These are phyloP conservation scores for Alternaria metachromatica DNA, from an alignment of 2,329 filamentous ascomycete species.

Conservation along the genomic window DNA sequence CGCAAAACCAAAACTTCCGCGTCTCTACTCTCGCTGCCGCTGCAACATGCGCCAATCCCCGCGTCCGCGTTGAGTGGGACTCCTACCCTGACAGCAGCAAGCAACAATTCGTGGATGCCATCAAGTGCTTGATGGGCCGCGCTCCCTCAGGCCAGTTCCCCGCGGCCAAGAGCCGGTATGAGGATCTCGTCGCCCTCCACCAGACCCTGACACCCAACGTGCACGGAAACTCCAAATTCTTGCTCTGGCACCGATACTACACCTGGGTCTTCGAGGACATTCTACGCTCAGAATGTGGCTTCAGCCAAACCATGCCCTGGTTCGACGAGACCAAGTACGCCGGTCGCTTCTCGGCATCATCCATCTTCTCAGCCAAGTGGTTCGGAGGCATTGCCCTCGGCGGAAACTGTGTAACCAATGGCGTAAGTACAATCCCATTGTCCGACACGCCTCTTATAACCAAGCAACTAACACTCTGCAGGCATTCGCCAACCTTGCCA, in stretches of 20 bases:
- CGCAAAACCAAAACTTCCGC: not conserved
- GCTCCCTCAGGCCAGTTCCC: constrained; percentile 32
- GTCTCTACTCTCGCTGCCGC: not conserved
- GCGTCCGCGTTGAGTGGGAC: constrained; percentile 44
- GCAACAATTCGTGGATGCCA: constrained; percentile 34
- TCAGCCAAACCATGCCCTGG: constrained; percentile 48
- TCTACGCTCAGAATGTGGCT: constrained; percentile 53
- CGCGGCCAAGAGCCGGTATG: constrained; percentile 38
- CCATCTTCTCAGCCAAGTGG: constrained; percentile 40
- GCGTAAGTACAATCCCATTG: constrained; percentile 33
- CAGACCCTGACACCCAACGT: constrained; percentile 43
- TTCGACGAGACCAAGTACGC: constrained; percentile 46
- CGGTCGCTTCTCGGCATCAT: constrained; percentile 35
- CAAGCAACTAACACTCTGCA: constrained; percentile 16
- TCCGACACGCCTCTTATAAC: not conserved
- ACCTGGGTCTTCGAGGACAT: constrained; percentile 52
- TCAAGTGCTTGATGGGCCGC: constrained; percentile 39
- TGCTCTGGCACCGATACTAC: constrained; percentile 55
- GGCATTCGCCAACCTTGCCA: constrained; percentile 41
- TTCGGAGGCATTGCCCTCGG: constrained; percentile 34
- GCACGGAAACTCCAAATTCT: constrained; percentile 46
- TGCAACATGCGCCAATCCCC: constrained; percentile 35
- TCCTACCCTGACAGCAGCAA: constrained; percentile 28
- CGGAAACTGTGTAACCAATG: constrained; percentile 40
- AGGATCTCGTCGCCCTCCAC: constrained; percentile 45